Evolutionary conservation across 306 rosid species (phyloP).

Genomic region (Nissolia schottii): DNA sequence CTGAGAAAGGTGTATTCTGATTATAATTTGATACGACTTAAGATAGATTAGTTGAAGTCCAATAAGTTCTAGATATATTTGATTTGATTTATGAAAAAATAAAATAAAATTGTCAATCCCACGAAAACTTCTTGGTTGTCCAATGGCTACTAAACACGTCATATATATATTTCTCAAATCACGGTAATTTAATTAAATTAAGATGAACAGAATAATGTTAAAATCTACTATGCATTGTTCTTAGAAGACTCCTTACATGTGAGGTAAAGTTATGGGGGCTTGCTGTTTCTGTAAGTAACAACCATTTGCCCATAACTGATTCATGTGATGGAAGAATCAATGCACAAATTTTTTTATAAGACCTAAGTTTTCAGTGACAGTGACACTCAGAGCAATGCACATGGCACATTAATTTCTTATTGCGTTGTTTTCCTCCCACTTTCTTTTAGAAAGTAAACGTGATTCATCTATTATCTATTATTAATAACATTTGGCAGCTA

Average conservation of each 20-base stretch:
- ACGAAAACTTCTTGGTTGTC: constrained; percentile 2
- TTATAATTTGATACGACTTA: too few relatives aligned
- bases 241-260: constrained; percentile 34
- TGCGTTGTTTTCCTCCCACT: constrained; percentile 22
- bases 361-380: constrained; percentile 42
- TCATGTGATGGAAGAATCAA: constrained; percentile 58
- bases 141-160: not conserved
- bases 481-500: constrained; percentile 25
- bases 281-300: constrained; percentile 31
- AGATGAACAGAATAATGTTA: not conserved
- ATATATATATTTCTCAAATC: not conserved
- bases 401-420: constrained; percentile 24
- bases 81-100: too few relatives aligned
- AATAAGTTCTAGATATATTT: too few relatives aligned
- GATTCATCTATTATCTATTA: constrained; percentile 17
- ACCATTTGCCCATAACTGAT: constrained; percentile 21
- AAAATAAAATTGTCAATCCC: not conserved
- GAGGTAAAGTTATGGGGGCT: constrained; percentile 28
- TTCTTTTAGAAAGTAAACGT: constrained; percentile 29
- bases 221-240: not conserved
- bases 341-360: constrained; percentile 27
- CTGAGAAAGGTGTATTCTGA: too few relatives aligned
- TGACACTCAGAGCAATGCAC: constrained; percentile 45
- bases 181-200: not conserved
- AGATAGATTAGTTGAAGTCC: too few relatives aligned